phyloP scores from a whole-genome alignment of 192 early-diverging fungal genomes.

The Coemansia sp. region DNA sequence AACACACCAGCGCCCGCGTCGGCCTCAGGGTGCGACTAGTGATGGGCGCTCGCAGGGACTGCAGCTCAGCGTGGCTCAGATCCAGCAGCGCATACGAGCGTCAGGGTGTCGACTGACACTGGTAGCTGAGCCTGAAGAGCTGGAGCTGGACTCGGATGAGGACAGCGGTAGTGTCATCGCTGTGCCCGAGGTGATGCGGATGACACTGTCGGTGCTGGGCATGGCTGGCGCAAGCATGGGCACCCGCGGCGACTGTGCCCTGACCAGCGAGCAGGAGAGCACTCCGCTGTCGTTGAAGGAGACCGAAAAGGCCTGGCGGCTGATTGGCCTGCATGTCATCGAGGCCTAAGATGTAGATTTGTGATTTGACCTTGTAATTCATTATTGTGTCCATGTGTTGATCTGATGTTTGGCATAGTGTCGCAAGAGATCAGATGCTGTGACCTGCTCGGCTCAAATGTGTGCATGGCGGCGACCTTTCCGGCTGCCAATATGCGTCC shows the following conservation, averaged over 20 bases:
- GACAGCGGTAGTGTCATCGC: constrained; percentile 49
- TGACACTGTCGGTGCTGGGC: constrained; percentile 53
- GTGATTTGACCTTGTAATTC: not conserved
- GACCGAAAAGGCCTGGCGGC: constrained; percentile 44
- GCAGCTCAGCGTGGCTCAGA: constrained; percentile 41
- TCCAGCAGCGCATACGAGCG: constrained; percentile 50
- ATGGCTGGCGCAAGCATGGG: constrained; percentile 21
- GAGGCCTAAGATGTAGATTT: constrained; percentile 20
- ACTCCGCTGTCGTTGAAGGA: constrained; percentile 41
- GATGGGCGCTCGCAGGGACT: constrained; percentile 7
- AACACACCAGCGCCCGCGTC: constrained; percentile 50
- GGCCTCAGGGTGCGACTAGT: not conserved
- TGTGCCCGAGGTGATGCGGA: constrained; percentile 50
- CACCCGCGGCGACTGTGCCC: constrained; percentile 28
- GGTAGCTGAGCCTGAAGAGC: constrained; percentile 41
- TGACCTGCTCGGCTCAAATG: not conserved
- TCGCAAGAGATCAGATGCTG: not conserved
- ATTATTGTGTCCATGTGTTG: constrained; percentile 1
- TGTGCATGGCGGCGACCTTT: not conserved
- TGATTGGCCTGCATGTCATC: constrained; percentile 50
- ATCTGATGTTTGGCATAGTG: not conserved
- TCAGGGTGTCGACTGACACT: constrained; percentile 45
- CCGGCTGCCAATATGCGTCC: not conserved
- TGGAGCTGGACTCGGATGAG: constrained; percentile 48
- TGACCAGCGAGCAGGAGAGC: constrained; percentile 41